These are phyloP conservation scores for Theobroma grandiflorum DNA, from an alignment of 441 rosid species.

Conservation along the genomic window DNA sequence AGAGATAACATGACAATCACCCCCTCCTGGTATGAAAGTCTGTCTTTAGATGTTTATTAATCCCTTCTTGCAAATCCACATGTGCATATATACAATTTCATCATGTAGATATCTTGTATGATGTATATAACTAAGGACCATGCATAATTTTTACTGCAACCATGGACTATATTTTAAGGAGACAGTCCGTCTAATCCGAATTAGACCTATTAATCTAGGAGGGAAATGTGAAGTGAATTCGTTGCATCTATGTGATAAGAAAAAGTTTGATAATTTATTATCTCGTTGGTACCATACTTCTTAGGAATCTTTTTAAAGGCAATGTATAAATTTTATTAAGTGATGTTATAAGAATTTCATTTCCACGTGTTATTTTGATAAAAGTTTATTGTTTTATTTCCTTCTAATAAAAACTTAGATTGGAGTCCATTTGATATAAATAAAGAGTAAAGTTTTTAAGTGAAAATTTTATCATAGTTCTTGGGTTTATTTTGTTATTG, in stretches of 20 bases:
- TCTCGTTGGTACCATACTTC: too few relatives aligned
- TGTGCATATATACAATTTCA: background rate
- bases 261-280: too few relatives aligned
- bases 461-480: too few relatives aligned
- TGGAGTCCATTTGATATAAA: too few relatives aligned
- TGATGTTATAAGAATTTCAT: too few relatives aligned
- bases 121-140: background rate
- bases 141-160: background rate
- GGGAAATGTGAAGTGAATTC: background rate
- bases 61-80: background rate
- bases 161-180: background rate
- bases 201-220: background rate
- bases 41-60: background rate
- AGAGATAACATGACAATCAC: constrained; percentile 57
- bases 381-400: too few relatives aligned
- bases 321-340: too few relatives aligned
- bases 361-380: too few relatives aligned
- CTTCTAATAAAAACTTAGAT: too few relatives aligned
- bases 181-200: background rate
- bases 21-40: constrained; percentile 62
- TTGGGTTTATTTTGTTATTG: too few relatives aligned
- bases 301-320: too few relatives aligned
- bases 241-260: background rate
- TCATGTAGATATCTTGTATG: background rate
- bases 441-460: too few relatives aligned